Percentiles rank a stretch among this genome's conserved stretches.
Conservation (phyloP, 2,329 filamentous ascomycete species). For the Aspergillus eucalypticola region DNA sequence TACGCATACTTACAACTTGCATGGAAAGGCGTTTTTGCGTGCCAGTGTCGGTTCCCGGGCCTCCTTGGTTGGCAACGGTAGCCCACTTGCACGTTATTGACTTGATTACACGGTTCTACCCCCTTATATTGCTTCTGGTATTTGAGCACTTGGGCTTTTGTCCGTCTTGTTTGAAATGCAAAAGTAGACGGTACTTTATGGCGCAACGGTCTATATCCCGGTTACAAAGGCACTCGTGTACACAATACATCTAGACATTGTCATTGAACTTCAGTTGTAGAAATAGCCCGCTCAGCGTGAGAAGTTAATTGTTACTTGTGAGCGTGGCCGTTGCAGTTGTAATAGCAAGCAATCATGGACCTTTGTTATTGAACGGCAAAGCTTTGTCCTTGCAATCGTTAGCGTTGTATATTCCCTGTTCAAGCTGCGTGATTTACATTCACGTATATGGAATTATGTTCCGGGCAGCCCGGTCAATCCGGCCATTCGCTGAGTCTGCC, state of each 20-base stretch:
- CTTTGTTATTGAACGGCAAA: too few relatives aligned
- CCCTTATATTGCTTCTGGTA: slow-evolving; percentile 8
- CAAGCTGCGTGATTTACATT: too few relatives aligned
- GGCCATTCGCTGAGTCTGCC: neutral
- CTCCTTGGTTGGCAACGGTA: slow-evolving; percentile 2
- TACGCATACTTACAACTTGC: slow-evolving; percentile 32
- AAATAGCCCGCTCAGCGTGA: too few relatives aligned
- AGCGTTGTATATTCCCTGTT: too few relatives aligned
- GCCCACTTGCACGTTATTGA: neutral
- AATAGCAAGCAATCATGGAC: too few relatives aligned
- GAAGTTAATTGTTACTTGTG: too few relatives aligned
- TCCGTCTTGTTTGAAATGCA: slow-evolving; percentile 17
- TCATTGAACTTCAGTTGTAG: neutral
- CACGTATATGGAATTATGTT: too few relatives aligned
- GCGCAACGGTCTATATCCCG: slow-evolving; percentile 15
- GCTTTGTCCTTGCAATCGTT: too few relatives aligned
- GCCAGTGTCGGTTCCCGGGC: neutral
- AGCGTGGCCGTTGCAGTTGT: too few relatives aligned
- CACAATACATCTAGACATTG: neutral
- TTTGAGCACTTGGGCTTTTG: slow-evolving; percentile 2
- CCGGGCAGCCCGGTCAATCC: neutral
- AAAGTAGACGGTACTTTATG: slow-evolving; percentile 35
- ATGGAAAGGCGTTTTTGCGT: slow-evolving; percentile 36
- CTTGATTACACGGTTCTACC: neutral
- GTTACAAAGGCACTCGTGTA: slow-evolving; percentile 2